phyloP scores from a whole-genome alignment of 1,139 yeast species.

The Sugiyamaella neomexicana region DNA sequence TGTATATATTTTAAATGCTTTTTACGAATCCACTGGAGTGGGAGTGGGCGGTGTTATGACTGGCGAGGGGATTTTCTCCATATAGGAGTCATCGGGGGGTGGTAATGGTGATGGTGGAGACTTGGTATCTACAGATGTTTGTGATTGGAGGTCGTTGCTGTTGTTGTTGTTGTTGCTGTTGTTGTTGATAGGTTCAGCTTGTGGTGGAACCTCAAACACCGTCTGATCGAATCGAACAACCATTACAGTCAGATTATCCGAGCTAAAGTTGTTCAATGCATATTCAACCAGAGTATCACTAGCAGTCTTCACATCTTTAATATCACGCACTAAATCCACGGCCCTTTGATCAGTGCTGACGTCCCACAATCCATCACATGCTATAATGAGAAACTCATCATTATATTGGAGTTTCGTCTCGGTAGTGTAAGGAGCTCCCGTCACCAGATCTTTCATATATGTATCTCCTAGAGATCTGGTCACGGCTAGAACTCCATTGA shows the following conservation, averaged over 20 bases:
- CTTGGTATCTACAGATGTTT: not conserved
- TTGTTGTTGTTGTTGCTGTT: not conserved
- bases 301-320: constrained; percentile 62
- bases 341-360: constrained; percentile 82
- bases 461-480: constrained; percentile 94
- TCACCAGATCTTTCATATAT: constrained; percentile 84
- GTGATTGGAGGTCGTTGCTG: not conserved
- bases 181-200: not conserved
- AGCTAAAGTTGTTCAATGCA: constrained; percentile 78
- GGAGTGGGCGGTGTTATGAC: not conserved
- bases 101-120: not conserved
- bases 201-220: constrained; percentile 35
- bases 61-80: not conserved
- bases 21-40: constrained; percentile 1
- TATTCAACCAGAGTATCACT: constrained; percentile 66
- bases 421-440: constrained; percentile 91
- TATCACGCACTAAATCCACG: constrained; percentile 62
- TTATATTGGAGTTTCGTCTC: constrained; percentile 71
- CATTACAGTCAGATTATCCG: constrained; percentile 95
- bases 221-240: constrained; percentile 61
- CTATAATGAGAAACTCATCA: constrained; percentile 81
- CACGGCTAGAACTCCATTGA: constrained; percentile 93
- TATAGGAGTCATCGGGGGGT: not conserved
- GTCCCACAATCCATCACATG: constrained; percentile 97
- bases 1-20: constrained; percentile 1